phyloP scores from a whole-genome alignment of 352 stramenopile species.

The Albugo laibachii region DNA sequence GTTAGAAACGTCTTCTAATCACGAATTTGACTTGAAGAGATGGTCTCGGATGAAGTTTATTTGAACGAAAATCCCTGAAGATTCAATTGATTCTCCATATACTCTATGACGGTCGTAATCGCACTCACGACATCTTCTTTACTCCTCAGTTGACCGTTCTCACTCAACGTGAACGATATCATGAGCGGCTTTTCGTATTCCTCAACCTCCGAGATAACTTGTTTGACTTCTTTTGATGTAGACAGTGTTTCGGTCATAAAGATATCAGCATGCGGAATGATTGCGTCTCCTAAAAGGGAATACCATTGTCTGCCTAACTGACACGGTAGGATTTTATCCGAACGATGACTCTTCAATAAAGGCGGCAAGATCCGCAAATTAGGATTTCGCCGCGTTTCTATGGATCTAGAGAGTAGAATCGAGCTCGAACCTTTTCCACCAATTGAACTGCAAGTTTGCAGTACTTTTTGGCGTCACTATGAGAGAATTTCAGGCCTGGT shows the following conservation, averaged over 20 bases:
- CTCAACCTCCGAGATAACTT: constrained; percentile 53
- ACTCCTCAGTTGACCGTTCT: constrained; percentile 42
- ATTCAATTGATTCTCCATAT: constrained; percentile 8
- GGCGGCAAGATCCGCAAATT: constrained; percentile 76
- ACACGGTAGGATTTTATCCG: constrained; percentile 52
- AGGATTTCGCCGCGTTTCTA: background rate
- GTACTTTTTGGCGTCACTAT: constrained; percentile 35
- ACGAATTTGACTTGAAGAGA: constrained; percentile 43
- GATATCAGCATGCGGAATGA: constrained; percentile 47
- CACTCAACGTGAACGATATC: constrained; percentile 66
- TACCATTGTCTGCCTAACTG: constrained; percentile 59
- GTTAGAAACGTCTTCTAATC: constrained; percentile 5
- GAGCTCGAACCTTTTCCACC: constrained; percentile 18
- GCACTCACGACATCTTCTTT: constrained; percentile 32
- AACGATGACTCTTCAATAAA: constrained; percentile 73
- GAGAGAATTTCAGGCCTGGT: constrained; percentile 63
- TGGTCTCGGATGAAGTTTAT: constrained; percentile 70
- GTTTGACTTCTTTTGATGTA: constrained; percentile 58
- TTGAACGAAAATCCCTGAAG: constrained; percentile 78
- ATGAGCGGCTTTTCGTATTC: constrained; percentile 25
- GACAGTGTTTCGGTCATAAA: constrained; percentile 83
- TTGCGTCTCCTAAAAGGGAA: constrained; percentile 27
- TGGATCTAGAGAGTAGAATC: background rate
- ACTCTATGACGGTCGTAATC: constrained; percentile 12
- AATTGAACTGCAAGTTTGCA: constrained; percentile 30